These are phyloP conservation scores for Penicillium egyptiacum DNA, from an alignment of 495 filamentous ascomycete genomes.

Conservation along the genomic window DNA sequence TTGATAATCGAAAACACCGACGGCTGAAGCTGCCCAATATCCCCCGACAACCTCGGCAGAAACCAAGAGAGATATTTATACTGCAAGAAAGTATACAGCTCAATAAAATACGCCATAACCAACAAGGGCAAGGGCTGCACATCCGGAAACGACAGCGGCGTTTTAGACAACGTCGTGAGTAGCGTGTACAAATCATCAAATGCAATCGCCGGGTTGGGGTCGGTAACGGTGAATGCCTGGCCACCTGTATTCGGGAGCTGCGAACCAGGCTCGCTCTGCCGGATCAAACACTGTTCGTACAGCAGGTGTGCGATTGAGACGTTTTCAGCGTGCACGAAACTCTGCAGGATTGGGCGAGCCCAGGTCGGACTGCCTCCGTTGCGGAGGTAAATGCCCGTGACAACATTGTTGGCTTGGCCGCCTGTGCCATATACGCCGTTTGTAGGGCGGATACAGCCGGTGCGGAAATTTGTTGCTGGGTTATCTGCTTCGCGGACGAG, in stretches of 20 bases:
- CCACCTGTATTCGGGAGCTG: constrained; percentile 41
- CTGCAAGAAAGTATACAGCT: constrained; percentile 50
- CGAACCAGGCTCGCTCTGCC: constrained; percentile 42
- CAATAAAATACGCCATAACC: constrained; percentile 48
- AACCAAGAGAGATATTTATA: constrained; percentile 39
- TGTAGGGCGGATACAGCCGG: constrained; percentile 56
- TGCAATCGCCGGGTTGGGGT: constrained; percentile 38
- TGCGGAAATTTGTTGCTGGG: constrained; percentile 45
- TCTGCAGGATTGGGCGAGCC: constrained; percentile 51
- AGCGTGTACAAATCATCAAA: constrained; percentile 41
- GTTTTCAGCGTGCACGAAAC: constrained; percentile 58
- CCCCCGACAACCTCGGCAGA: constrained; percentile 41
- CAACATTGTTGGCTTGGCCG: constrained; percentile 44
- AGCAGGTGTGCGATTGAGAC: constrained; percentile 58
- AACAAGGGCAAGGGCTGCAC: constrained; percentile 36
- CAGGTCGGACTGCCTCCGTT: constrained; percentile 44
- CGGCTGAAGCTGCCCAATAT: constrained; percentile 53
- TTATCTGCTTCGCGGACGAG: constrained; percentile 50
- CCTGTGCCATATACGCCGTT: constrained; percentile 62
- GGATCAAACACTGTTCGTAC: constrained; percentile 56
- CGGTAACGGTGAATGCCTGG: constrained; percentile 42
- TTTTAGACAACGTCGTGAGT: constrained; percentile 31
- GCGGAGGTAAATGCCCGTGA: constrained; percentile 43
- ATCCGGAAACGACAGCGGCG: constrained; percentile 32
- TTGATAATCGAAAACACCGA: constrained; percentile 54